Percentiles rank a stretch among this genome's conserved stretches.
phyloP scores from a whole-genome alignment of 176 grass and related monocot genomes.

The Phragmites australis region DNA sequence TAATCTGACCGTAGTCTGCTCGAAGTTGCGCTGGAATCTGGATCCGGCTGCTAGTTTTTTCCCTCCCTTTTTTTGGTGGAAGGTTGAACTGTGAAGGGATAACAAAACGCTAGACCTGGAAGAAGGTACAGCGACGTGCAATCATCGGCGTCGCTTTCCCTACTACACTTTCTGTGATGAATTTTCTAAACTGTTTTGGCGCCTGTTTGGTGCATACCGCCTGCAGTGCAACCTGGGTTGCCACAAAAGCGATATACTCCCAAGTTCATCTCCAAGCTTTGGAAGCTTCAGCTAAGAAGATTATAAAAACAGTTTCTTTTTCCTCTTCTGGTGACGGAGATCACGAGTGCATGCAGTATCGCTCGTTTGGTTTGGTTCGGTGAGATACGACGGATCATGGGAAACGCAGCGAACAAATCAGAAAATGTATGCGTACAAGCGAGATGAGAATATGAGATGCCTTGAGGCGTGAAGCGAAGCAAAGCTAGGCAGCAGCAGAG shows the following conservation, averaged over 20 bases:
- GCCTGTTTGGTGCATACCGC: background rate
- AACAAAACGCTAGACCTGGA: background rate
- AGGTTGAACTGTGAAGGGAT: constrained; percentile 13
- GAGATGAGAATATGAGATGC: background rate
- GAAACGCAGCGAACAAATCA: no score
- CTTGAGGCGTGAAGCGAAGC: background rate
- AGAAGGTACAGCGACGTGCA: constrained; percentile 13
- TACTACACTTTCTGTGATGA: background rate
- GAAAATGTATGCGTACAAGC: background rate
- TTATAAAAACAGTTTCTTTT: no score
- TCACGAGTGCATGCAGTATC: background rate
- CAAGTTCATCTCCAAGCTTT: background rate
- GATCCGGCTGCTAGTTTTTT: background rate
- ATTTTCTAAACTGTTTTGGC: background rate
- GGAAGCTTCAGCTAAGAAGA: background rate
- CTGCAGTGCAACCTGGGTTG: background rate
- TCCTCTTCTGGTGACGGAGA: background rate
- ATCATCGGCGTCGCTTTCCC: background rate
- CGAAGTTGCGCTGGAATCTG: background rate
- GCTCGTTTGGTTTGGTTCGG: background rate
- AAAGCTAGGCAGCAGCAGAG: no score
- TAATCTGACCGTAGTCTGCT: no score
- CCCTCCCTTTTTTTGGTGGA: background rate
- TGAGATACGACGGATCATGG: background rate
- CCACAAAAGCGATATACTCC: background rate